Percentiles rank a stretch among this genome's conserved stretches.
These are phyloP conservation scores for Primulina huaijiensis DNA, from an alignment of 257 asterid genomes.

Conservation along the genomic window DNA sequence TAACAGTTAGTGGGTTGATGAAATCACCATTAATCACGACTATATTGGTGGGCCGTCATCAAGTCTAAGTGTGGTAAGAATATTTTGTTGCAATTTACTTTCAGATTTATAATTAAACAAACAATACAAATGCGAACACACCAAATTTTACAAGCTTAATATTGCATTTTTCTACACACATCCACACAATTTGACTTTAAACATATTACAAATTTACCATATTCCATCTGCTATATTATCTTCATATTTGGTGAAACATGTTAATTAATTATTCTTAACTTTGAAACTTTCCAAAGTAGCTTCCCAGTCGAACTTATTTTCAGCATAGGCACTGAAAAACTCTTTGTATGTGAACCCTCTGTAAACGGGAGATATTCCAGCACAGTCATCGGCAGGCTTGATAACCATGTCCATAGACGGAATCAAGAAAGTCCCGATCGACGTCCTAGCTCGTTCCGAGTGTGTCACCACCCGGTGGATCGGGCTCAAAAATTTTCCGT, in stretches of 20 bases:
- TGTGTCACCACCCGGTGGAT: constrained; percentile 61
- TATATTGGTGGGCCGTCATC: background rate
- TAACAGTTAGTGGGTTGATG: too few species aligned
- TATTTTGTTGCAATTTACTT: background rate
- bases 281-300: constrained; percentile 34
- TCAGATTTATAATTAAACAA: too few species aligned
- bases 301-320: constrained; percentile 28
- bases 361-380: constrained; percentile 27
- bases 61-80: background rate
- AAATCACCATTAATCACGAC: too few species aligned
- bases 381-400: constrained; percentile 35
- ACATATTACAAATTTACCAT: background rate
- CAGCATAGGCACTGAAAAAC: constrained; percentile 31
- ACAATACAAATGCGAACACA: too few species aligned
- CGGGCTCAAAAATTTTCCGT: constrained; percentile 34
- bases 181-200: background rate
- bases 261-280: constrained; percentile 11
- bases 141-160: too few species aligned
- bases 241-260: background rate
- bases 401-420: constrained; percentile 46
- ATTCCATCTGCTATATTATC: background rate
- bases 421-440: constrained; percentile 43
- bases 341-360: constrained; percentile 46
- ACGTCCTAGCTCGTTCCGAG: constrained; percentile 36
- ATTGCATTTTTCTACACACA: background rate